A percentile compares a stretch with the other conserved stretches of the same genome.
Conservation (phyloP, 306 rosid species). For the Inga laurina region DNA sequence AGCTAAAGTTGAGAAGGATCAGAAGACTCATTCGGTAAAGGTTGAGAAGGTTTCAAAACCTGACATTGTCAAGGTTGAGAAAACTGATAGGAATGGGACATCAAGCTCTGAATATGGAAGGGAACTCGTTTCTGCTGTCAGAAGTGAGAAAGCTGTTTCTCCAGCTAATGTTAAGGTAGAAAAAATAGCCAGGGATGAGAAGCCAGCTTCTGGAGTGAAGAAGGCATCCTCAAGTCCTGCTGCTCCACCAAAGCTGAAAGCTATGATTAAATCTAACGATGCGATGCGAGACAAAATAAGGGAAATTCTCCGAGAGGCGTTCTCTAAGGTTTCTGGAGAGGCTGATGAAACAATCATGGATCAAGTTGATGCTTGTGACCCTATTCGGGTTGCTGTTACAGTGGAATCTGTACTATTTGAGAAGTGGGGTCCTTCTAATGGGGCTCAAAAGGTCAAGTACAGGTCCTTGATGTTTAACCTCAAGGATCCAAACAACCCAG, state of each 20-base stretch:
- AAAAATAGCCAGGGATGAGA: constrained; percentile 57
- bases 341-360: constrained; percentile 60
- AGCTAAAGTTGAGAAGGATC: constrained; percentile 70
- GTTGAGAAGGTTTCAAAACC: constrained; percentile 51
- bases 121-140: constrained; percentile 45
- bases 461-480: constrained; percentile 91
- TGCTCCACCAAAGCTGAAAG: constrained; percentile 65
- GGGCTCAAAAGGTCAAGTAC: constrained; percentile 84
- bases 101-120: constrained; percentile 46
- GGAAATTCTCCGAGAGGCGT: constrained; percentile 75
- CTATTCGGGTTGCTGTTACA: constrained; percentile 84
- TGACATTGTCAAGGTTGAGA: constrained; percentile 64
- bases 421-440: constrained; percentile 91
- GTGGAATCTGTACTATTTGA: constrained; percentile 87
- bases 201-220: constrained; percentile 45
- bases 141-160: constrained; percentile 49
- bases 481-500: constrained; percentile 90
- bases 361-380: constrained; percentile 66
- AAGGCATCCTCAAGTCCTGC: constrained; percentile 46
- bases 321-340: constrained; percentile 71
- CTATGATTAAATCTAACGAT: constrained; percentile 79
- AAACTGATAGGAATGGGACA: constrained; percentile 49
- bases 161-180: constrained; percentile 63
- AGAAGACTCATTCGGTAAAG: constrained; percentile 58
- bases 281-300: constrained; percentile 70